Evolutionary conservation across 2,329 filamentous ascomycete genomes (phyloP).

Genomic region (Colletotrichum navitas): DNA sequence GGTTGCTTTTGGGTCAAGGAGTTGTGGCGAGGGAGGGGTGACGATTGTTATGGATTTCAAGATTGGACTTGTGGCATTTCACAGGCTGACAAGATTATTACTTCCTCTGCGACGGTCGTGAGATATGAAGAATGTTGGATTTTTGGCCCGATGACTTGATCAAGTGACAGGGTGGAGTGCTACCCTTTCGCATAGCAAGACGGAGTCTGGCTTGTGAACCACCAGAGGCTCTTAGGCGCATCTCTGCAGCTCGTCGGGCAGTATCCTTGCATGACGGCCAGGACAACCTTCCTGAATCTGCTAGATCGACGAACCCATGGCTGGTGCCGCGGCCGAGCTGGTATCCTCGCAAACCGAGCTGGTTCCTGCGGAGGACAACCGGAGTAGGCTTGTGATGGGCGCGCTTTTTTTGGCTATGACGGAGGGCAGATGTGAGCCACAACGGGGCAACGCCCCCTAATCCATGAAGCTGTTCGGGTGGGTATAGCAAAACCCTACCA

Average conservation of each 20-base stretch:
- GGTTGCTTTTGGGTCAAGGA: conserved; percentile 5
- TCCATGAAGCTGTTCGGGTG: conserved; percentile 38
- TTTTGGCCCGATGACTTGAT: conserved; percentile 27
- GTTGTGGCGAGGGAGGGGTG: conserved; percentile 2
- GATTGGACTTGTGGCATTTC: conserved; percentile 32
- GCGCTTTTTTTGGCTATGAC: conserved; percentile 10
- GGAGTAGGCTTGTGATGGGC: conserved; percentile 28
- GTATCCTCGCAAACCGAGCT: conserved; percentile 38
- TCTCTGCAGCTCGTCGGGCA: conserved; percentile 31
- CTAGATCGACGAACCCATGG: conserved; percentile 40
- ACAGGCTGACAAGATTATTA: conserved; percentile 13
- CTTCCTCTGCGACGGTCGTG: conserved; percentile 7
- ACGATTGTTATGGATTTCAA: conserved; percentile 34
- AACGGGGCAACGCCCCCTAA: conserved; percentile 38
- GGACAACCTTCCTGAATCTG: conserved; percentile 33
- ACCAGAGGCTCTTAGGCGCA: conserved; percentile 38
- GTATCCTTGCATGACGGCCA: conserved; percentile 36
- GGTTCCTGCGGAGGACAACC: conserved; percentile 20
- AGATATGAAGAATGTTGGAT: conserved; percentile 10
- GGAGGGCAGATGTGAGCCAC: conserved; percentile 38
- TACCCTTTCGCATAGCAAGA: conserved; percentile 25
- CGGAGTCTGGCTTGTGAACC: conserved; percentile 20
- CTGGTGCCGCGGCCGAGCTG: conserved; percentile 35
- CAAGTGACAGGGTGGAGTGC: conserved; percentile 34
- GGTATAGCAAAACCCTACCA: conserved; percentile 19